phyloP scores from a whole-genome alignment of 2,329 filamentous ascomycete genomes.

The Trichoderma breve region DNA sequence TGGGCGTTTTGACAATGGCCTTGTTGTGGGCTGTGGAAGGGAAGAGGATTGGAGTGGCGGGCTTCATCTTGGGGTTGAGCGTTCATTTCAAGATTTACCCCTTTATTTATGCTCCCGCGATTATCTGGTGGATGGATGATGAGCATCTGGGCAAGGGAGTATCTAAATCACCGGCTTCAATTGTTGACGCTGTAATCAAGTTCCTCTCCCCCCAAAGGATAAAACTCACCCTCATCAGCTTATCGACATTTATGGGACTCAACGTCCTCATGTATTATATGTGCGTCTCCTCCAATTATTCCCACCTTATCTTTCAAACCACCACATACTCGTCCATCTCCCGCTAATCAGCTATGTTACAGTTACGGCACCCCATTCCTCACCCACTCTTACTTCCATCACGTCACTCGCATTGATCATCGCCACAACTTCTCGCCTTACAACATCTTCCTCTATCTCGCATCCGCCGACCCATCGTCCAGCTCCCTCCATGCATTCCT shows the following conservation, averaged over 20 bases:
- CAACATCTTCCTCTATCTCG: slow-evolving; percentile 85
- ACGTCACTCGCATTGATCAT: slow-evolving; percentile 89
- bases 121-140: slow-evolving; percentile 76
- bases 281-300: slow-evolving; percentile 44
- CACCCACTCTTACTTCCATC: slow-evolving; percentile 88
- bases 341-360: background rate
- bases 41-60: slow-evolving; percentile 62
- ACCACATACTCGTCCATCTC: background rate
- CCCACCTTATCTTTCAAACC: too few species aligned
- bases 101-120: slow-evolving; percentile 85
- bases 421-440: slow-evolving; percentile 98
- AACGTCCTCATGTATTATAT: slow-evolving; percentile 77
- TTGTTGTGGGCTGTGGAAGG: slow-evolving; percentile 78
- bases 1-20: slow-evolving; percentile 80
- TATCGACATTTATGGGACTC: slow-evolving; percentile 69
- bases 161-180: slow-evolving; percentile 23
- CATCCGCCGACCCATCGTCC: slow-evolving; percentile 59
- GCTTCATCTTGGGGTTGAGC: slow-evolving; percentile 71
- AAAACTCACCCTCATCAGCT: slow-evolving; percentile 60
- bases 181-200: slow-evolving; percentile 27
- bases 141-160: slow-evolving; percentile 39
- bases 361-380: slow-evolving; percentile 81
- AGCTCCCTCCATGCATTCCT: slow-evolving; percentile 65
- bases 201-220: slow-evolving; percentile 58
- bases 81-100: slow-evolving; percentile 99